Base-by-base conservation (phyloP, 2,329 filamentous ascomycete genomes). In the Alternaria sp. region DNA sequence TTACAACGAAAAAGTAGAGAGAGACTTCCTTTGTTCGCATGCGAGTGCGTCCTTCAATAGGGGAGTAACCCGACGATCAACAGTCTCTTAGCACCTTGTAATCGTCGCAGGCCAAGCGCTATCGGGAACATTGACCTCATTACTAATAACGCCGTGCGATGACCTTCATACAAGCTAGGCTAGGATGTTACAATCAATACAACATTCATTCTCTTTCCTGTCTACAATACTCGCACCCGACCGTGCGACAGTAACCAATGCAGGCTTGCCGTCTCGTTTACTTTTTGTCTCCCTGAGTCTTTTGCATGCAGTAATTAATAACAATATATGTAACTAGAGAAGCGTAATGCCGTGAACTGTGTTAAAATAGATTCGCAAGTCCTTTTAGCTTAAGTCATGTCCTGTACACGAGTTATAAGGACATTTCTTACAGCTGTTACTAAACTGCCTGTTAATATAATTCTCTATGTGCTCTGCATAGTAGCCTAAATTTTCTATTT, bases 381-480 rank as follows among this genome's bases (percentile, higher is more conserved):
- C 14, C 8, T 40, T 51, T n/a, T 51, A 40, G 4, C 48, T 51
- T 17, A 39, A 51, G 33, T 39, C 8, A 3, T 28, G 14, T 28
- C 13, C 26, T 51, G 5, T 17, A 39, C 17, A 51, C 5, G 26
- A 51, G 34, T 51, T 23, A 29, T 51, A 14, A 40, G 34, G 24
- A 24, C 24, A 51, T 39, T 36, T 4, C 10, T 34, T 29, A 51
- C 7, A 44, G 24, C 41, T 13, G 17, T 51, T 51, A 14, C 40
- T 24, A 23, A 40, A 29, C 34, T 51, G 7, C 3, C 24, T 51
- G n/a, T 51, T 51, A 21, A 51, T 40, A 7, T 51, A n/a, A 39
- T 51, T n/a, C n/a, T 51, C 48, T 26, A 51, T 51, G 8, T 51
- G 24, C 14, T 51, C 6, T 14, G 24, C 9, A 40, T 51, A 51